Conservation (phyloP, 345 rosid species). For the Salix purpurea region DNA sequence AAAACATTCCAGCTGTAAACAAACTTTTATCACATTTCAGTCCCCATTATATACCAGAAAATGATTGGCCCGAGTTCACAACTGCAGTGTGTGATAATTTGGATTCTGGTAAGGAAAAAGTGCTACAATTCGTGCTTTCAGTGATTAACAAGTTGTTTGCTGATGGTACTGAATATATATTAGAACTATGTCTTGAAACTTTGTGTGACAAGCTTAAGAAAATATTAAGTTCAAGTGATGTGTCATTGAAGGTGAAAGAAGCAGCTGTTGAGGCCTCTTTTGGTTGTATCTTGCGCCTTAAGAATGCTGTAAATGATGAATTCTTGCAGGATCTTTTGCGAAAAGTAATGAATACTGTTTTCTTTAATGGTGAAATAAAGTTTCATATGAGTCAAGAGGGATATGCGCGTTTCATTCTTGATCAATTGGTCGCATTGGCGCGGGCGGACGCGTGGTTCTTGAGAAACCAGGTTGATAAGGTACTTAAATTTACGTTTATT, state of each 20-base stretch:
- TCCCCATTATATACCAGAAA: not conserved
- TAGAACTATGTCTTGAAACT: not conserved
- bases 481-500: not conserved
- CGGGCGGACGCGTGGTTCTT: not conserved
- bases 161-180: not conserved
- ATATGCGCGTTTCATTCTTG: not conserved
- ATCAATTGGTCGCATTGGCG: not conserved
- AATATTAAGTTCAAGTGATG: not conserved
- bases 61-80: not conserved
- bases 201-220: not conserved
- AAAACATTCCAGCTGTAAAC: not conserved
- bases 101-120: not conserved
- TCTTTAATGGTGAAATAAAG: not conserved
- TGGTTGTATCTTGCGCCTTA: not conserved
- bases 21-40: not conserved
- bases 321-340: not conserved
- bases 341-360: not conserved
- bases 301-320: not conserved
- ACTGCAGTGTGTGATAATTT: not conserved
- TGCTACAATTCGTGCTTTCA: not conserved
- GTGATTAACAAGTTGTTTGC: not conserved
- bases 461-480: not conserved
- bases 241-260: not conserved
- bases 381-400: not conserved
- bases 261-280: constrained; percentile 1